Base-by-base conservation (phyloP, 306 rosid genomes). In the Ochetophila trinervis region DNA sequence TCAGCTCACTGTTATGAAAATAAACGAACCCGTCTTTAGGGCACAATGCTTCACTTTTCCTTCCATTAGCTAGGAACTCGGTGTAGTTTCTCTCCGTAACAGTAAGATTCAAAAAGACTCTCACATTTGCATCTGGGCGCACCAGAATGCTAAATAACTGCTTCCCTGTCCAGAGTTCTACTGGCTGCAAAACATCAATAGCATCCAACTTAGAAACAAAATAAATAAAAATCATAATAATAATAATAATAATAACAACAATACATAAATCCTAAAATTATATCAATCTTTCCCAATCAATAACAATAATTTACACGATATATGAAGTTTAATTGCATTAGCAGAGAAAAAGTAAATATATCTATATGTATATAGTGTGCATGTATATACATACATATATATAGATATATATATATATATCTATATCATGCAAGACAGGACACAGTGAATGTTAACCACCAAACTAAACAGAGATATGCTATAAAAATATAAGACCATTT, bases 121-220 rank as follows among this genome's bases (percentile, higher is more conserved):
- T 87, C 74, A 89, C 82, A 69, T 78, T 85, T 72, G 96, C 86
- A 84, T 87, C 75, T 2, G 93, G 88, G 67, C 98, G 96, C 69
- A 92, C 80, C 55, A 92, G 73, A 81, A 89, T 75, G 60, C 87
- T 89, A 79, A 85, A 92, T 82, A 92, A 76, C 73, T 92, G 98
- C 73, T 92, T 92, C 45, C 98, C 98, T 53, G 96, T 92, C 98
- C 98, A 92, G 36, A 92, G 93, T 79, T 92, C 98, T 55, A 89
- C 78, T 18, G 98, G 98, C 98, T 92, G 85, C 80, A 85, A 76
- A 44, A 66, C 49, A 76, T 70, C 7, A 70, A 74, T 62, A 42
- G 50, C 63, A 62, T 64, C n/a, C n/a, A n/a, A n/a, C 24, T 48
- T 63, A 23, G 22, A 57, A 13, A 17, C 47, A 16, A 27, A 44